Conservation (phyloP, 129 eudicot species). For the Logfia minima region DNA sequence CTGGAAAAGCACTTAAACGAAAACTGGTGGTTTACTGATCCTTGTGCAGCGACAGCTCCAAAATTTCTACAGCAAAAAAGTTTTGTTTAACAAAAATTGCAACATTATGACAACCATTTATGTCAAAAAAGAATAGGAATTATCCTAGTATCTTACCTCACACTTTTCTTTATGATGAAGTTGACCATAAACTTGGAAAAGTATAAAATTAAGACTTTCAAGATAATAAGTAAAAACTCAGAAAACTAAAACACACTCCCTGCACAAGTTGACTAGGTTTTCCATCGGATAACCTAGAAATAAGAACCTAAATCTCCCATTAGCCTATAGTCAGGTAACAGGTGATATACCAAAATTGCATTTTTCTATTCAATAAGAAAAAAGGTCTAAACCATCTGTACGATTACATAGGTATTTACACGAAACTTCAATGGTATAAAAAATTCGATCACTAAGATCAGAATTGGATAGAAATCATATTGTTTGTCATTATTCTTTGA, state of each 20-base stretch:
- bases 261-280: conserved; percentile 3
- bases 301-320: background rate
- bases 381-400: background rate
- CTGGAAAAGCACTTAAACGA: conserved; percentile 41
- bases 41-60: conserved; percentile 33
- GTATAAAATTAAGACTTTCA: background rate
- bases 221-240: background rate
- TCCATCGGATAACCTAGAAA: background rate
- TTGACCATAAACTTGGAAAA: background rate
- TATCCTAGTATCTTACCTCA: background rate
- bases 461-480: background rate
- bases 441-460: background rate
- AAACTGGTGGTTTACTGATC: conserved; percentile 28
- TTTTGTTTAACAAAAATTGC: background rate
- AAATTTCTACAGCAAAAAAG: conserved; percentile 31
- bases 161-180: background rate
- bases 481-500: background rate
- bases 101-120: background rate
- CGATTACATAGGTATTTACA: background rate
- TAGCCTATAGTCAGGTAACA: background rate
- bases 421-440: conserved; percentile 6
- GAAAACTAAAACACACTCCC: background rate
- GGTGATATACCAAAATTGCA: background rate
- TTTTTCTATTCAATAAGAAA: background rate
- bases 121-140: background rate